A percentile compares a stretch with the other conserved stretches of the same genome.
Evolutionary conservation across 1,284 basidiomycete genomes (phyloP).

Genomic region (Ustilago trichophora): DNA sequence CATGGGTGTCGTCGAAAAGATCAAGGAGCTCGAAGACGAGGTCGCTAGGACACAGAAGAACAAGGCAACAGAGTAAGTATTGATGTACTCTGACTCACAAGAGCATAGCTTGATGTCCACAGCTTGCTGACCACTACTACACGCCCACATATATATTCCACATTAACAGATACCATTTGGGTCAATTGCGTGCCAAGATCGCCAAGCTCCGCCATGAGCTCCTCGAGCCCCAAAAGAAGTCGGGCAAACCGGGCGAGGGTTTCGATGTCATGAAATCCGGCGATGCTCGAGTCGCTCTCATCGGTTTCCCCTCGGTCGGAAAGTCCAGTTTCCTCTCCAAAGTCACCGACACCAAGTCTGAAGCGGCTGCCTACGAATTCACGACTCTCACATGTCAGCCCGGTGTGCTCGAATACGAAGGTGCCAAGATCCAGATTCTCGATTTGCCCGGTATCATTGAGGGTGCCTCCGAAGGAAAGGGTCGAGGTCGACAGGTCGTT

Average conservation of each 20-base stretch:
- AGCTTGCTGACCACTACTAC: no score
- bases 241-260: conserved; percentile 57
- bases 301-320: conserved; percentile 81
- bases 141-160: no score
- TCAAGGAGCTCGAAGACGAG: conserved; percentile 97
- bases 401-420: conserved; percentile 69
- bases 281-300: conserved; percentile 77
- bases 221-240: conserved; percentile 59
- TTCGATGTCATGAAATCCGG: conserved; percentile 65
- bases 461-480: conserved; percentile 81
- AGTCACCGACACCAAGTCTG: conserved; percentile 87
- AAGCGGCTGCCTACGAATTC: conserved; percentile 93
- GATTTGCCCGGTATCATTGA: conserved; percentile 98
- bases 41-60: conserved; percentile 75
- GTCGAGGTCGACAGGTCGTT: conserved; percentile 94
- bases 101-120: no score
- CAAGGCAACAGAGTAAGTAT: conserved; percentile 64
- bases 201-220: conserved; percentile 63
- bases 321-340: conserved; percentile 91
- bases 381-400: conserved; percentile 78
- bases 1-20: conserved; percentile 70
- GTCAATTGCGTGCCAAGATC: conserved; percentile 60
- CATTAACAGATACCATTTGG: conserved; percentile 56
- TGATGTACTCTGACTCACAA: no score
- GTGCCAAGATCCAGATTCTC: conserved; percentile 68